Evolutionary conservation across 2,329 filamentous ascomycete species (phyloP).

Genomic region (Fonsecaea pugnacius): DNA sequence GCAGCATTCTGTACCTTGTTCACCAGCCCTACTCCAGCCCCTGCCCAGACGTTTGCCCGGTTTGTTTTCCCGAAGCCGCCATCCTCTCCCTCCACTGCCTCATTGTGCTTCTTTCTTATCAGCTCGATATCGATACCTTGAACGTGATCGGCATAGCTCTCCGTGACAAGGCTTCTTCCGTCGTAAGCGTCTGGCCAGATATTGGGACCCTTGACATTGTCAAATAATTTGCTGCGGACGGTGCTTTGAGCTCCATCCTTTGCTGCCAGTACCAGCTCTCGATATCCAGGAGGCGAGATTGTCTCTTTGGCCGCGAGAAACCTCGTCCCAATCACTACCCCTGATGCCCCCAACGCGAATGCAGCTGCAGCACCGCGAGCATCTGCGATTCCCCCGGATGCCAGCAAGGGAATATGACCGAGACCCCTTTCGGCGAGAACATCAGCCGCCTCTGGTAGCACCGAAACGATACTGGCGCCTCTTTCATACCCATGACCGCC

Average conservation of each 20-base stretch:
- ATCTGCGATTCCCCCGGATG: constrained; percentile 59
- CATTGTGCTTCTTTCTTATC: constrained; percentile 16
- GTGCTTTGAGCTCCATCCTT: constrained; percentile 58
- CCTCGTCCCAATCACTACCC: constrained; percentile 65
- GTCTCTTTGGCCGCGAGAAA: constrained; percentile 61
- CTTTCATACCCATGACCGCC: constrained; percentile 57
- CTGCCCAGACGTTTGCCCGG: constrained; percentile 26
- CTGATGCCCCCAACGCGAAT: constrained; percentile 57
- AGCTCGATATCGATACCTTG: constrained; percentile 24
- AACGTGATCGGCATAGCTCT: constrained; percentile 45
- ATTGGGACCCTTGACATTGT: constrained; percentile 59
- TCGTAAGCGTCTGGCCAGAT: constrained; percentile 63
- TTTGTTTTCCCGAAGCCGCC: constrained; percentile 15
- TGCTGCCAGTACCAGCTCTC: constrained; percentile 52
- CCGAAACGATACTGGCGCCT: constrained; percentile 51
- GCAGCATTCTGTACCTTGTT: constrained; percentile 19
- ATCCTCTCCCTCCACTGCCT: constrained; percentile 12
- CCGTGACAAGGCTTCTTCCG: constrained; percentile 61
- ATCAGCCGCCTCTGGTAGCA: constrained; percentile 58
- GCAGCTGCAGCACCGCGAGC: constrained; percentile 57
- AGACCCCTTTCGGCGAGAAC: constrained; percentile 36
- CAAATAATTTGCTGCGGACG: constrained; percentile 58
- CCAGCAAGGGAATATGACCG: constrained; percentile 42
- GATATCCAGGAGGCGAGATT: constrained; percentile 52
- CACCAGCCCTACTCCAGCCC: constrained; percentile 25